Evolutionary conservation across 441 rosid genomes (phyloP).

Genomic region (Pelargonium citronellum): DNA sequence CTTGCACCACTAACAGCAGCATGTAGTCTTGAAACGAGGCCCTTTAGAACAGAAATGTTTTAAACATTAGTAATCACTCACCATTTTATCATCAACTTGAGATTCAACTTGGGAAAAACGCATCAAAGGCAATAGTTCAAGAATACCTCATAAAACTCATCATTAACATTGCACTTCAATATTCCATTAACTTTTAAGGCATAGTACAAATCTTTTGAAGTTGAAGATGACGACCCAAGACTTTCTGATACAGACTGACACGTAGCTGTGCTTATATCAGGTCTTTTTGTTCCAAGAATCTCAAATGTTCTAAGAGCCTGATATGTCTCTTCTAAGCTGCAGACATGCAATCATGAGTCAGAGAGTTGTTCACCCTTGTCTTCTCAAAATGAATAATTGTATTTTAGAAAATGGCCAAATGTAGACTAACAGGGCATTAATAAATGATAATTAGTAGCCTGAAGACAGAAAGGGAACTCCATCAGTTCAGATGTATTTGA

Average conservation of each 20-base stretch:
- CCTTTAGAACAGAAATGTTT: constrained; percentile 35
- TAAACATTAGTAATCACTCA: not conserved
- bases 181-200: constrained; percentile 67
- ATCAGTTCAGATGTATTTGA: no score
- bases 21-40: constrained; percentile 51
- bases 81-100: not conserved
- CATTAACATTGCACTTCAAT: constrained; percentile 47
- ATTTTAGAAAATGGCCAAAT: not conserved
- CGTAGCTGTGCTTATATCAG: constrained; percentile 40
- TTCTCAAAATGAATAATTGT: not conserved
- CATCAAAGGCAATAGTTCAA: constrained; percentile 5
- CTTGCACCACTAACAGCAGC: constrained; percentile 50
- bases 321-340: constrained; percentile 70
- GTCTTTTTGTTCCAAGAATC: constrained; percentile 56
- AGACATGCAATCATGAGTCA: not conserved
- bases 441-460: no score
- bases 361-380: not conserved
- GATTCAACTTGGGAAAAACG: not conserved
- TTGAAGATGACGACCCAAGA: constrained; percentile 51
- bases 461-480: no score
- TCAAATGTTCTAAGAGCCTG: constrained; percentile 74
- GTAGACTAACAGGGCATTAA: no score
- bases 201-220: constrained; percentile 51
- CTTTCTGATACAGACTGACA: constrained; percentile 49
- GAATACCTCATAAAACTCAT: constrained; percentile 50